Evolutionary conservation across 2,329 filamentous ascomycete species (phyloP).

Genomic region (Endocalyx cinctus): DNA sequence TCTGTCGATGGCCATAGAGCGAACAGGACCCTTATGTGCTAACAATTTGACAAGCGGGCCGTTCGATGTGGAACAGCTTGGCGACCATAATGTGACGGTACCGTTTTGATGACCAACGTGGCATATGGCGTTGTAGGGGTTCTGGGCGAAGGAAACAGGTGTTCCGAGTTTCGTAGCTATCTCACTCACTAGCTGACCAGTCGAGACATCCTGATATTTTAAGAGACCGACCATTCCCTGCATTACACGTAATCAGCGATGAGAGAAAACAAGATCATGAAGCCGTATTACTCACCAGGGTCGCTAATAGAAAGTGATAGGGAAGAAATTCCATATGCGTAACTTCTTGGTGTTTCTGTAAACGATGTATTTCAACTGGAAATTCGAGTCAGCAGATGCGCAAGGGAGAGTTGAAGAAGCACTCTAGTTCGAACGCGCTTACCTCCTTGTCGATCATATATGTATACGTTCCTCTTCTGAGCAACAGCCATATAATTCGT

Average conservation of each 20-base stretch:
- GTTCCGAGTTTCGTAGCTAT: constrained; percentile 79
- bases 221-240: constrained; percentile 33
- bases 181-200: constrained; percentile 82
- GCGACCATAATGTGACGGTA: constrained; percentile 91
- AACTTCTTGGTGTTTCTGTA: constrained; percentile 87
- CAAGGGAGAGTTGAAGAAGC: too few species aligned
- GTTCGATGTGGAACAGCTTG: constrained; percentile 60
- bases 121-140: constrained; percentile 86
- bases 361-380: constrained; percentile 89
- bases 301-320: constrained; percentile 91
- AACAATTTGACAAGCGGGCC: constrained; percentile 84
- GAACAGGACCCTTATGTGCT: constrained; percentile 83
- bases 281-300: constrained; percentile 62
- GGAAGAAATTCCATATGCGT: constrained; percentile 93
- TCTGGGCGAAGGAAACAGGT: constrained; percentile 79
- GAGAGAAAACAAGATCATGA: constrained; percentile 73
- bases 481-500: constrained; percentile 92
- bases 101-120: constrained; percentile 95
- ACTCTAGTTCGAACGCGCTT: too few species aligned
- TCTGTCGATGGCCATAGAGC: constrained; percentile 78
- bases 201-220: constrained; percentile 94
- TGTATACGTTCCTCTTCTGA: constrained; percentile 95
- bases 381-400: too few species aligned
- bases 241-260: too few species aligned
- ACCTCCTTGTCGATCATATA: constrained; percentile 79